Evolutionary conservation across 257 asterid species (phyloP), one percentile per base, ranked within the genome.

Genomic region (Catharanthus roseus): DNA sequence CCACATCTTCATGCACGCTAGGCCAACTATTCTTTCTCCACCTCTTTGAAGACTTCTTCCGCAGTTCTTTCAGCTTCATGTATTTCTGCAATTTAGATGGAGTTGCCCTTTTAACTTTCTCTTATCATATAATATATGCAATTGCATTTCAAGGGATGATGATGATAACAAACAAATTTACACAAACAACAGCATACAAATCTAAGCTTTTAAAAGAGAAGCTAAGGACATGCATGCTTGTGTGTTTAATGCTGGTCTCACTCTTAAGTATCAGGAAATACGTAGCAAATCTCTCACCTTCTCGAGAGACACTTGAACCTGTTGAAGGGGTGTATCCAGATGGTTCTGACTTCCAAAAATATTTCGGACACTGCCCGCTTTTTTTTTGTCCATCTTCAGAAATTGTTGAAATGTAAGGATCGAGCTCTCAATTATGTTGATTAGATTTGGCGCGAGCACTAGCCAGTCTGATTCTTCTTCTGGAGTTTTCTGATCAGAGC

Each of bases 351-450:
- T 76, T 71, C 85, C 91, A 67, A 89, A 84, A 49, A 81, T 62
- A 68, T 74, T 78, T 6, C 86, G 89, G 36, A 72, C 84, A 18
- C 82, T 81, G 33, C 89, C 87, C 24, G 87, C 47, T 75, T 83
- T 92, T 74, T 79, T 89, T 88, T 86, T 93, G 81, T 93, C 97
- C 85, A 64, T 82, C 83, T 88, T 93, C 69, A 93, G 68, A 78
- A 93, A 93, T 70, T 72, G 77, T 44, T 81, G 92, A 74, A 89
- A 93, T 69, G 87, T 85, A 73, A 89, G 77, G 80, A 93, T 91
- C 49, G 90, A 89, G 83, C 85, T 57, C 75, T 93, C 96, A 1
- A 93, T 82, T 74, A 88, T 80, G 80, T 76, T 83, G 64, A 85
- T 77, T n/a, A 93, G 77, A 64, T 89, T 92, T 36, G 85, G 71